A percentile compares a stretch with the other conserved stretches of the same genome.
Conservation (phyloP, 2,329 filamentous ascomycete genomes). For the Hypomyces rosellus region DNA sequence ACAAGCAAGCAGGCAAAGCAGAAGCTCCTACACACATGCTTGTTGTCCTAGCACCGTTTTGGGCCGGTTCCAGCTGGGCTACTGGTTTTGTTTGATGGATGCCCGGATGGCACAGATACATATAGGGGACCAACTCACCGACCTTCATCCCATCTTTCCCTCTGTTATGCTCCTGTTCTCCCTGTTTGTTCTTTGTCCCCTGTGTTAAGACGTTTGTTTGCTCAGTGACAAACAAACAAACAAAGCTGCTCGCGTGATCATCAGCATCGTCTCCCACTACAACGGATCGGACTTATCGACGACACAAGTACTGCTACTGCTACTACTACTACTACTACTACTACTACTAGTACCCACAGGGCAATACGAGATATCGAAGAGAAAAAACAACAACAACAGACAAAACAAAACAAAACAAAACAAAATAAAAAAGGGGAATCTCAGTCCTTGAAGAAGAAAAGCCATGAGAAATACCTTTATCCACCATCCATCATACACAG, state of each 20-base stretch:
- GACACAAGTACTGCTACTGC: neutral
- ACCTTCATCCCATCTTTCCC: neutral
- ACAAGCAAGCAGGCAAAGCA: neutral
- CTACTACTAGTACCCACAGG: neutral
- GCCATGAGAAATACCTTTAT: slow-evolving; percentile 8
- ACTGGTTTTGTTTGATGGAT: no score
- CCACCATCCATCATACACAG: neutral
- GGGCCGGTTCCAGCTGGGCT: no score
- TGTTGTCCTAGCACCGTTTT: no score
- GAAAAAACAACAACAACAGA: neutral
- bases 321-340: neutral
- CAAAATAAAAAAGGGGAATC: neutral
- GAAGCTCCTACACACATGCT: no score
- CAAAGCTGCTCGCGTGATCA: slow-evolving; percentile 1
- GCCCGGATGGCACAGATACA: neutral
- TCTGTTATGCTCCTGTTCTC: neutral
- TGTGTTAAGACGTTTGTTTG: neutral
- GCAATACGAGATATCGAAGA: neutral
- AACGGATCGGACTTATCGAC: neutral
- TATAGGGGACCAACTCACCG: neutral
- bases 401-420: neutral
- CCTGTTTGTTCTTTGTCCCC: neutral
- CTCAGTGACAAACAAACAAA: neutral
- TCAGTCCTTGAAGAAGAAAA: neutral
- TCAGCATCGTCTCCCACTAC: neutral